phyloP scores from a whole-genome alignment of 2,329 filamentous ascomycete species.

The Hirsutella minnesotensis region DNA sequence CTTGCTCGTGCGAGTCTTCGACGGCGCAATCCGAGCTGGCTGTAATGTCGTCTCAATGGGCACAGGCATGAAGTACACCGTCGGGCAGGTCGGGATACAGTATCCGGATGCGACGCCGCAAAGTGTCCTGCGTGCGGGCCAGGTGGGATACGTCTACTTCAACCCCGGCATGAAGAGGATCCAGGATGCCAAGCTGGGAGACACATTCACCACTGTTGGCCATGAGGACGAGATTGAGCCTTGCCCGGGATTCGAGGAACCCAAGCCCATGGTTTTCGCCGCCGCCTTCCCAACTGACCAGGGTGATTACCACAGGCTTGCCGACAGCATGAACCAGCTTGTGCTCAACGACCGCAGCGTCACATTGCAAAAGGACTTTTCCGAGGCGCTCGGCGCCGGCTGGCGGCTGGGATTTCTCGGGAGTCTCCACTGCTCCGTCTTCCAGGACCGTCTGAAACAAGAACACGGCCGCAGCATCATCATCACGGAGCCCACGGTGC shows the following conservation, averaged over 20 bases:
- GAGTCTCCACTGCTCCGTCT: constrained; percentile 98
- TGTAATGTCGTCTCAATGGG: constrained; percentile 81
- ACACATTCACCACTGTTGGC: constrained; percentile 81
- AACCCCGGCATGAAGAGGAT: constrained; percentile 98
- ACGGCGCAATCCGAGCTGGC: constrained; percentile 71
- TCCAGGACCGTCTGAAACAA: constrained; percentile 86
- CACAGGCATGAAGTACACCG: constrained; percentile 79
- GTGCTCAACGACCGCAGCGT: constrained; percentile 92
- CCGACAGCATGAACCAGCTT: constrained; percentile 89
- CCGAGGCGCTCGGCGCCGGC: constrained; percentile 83
- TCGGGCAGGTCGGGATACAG: constrained; percentile 95
- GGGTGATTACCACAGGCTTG: constrained; percentile 70
- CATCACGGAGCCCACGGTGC: constrained; percentile 90
- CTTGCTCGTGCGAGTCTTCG: constrained; percentile 80
- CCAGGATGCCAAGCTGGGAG: constrained; percentile 89
- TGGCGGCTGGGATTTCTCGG: constrained; percentile 92
- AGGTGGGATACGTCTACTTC: constrained; percentile 94
- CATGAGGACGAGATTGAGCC: constrained; percentile 65
- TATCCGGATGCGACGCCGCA: constrained; percentile 81
- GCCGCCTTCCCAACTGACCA: constrained; percentile 93
- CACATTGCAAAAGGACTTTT: constrained; percentile 86
- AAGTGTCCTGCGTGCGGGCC: constrained; percentile 69
- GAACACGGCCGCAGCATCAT: constrained; percentile 94
- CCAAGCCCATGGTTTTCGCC: constrained; percentile 98
- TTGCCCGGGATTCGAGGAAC: constrained; percentile 88